Evolutionary conservation across 1,139 yeast species (phyloP).

Genomic region (Yamadazyma spencermartinsiae): DNA sequence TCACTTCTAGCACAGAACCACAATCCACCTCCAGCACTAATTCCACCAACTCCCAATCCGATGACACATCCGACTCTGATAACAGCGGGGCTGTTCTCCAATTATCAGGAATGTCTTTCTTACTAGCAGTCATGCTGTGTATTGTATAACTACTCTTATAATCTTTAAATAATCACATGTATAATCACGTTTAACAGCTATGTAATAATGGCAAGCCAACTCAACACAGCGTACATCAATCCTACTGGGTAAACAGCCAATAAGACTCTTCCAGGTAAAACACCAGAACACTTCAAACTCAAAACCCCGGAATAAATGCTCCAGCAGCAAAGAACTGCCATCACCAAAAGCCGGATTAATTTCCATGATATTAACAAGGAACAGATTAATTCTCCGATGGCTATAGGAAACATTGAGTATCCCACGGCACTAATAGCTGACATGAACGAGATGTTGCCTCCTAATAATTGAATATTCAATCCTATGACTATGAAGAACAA

Average conservation of each 20-base stretch:
- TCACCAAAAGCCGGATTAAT: constrained; percentile 54
- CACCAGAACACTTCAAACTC: constrained; percentile 69
- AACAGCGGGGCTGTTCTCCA: constrained; percentile 13
- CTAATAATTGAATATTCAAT: constrained; percentile 71
- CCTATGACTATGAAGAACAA: constrained; percentile 58
- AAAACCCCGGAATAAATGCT: constrained; percentile 68
- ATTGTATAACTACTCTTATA: constrained; percentile 7
- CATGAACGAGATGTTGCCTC: constrained; percentile 69
- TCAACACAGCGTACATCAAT: constrained; percentile 66
- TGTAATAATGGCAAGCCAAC: constrained; percentile 78
- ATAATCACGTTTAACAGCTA: constrained; percentile 20
- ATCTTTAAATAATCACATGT: neutral
- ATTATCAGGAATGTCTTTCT: constrained; percentile 1
- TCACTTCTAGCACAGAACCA: constrained; percentile 3
- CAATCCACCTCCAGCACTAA: constrained; percentile 3
- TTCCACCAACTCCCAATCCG: constrained; percentile 4
- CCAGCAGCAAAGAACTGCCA: constrained; percentile 62
- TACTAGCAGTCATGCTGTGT: constrained; percentile 10
- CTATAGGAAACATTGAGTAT: constrained; percentile 77
- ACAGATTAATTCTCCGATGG: constrained; percentile 63
- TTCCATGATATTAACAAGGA: constrained; percentile 54
- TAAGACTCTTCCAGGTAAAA: constrained; percentile 64
- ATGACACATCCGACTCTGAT: constrained; percentile 3
- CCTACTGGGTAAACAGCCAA: constrained; percentile 82
- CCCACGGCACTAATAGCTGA: constrained; percentile 82